Evolutionary conservation across 805 yeast genomes (phyloP).

Genomic region (Yamadazyma endophytica): DNA sequence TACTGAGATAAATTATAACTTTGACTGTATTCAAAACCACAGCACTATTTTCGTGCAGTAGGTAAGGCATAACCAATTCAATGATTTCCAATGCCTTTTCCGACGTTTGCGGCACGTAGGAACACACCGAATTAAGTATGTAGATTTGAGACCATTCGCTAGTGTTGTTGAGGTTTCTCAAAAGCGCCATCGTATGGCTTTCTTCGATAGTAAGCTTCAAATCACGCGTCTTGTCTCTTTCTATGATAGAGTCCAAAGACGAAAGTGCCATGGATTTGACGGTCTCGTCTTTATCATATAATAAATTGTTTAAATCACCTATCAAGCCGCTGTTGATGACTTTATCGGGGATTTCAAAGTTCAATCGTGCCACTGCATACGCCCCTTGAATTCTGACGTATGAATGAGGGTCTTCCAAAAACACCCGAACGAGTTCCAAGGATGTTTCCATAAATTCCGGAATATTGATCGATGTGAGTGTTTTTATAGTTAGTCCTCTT

Average conservation of each 20-base stretch:
- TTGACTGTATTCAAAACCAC: constrained; percentile 77
- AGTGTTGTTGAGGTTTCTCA: constrained; percentile 29
- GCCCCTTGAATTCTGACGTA: constrained; percentile 68
- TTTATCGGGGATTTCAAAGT: constrained; percentile 48
- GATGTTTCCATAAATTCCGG: constrained; percentile 48
- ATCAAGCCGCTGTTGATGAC: constrained; percentile 43
- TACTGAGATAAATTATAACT: constrained; percentile 64
- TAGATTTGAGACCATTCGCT: constrained; percentile 75
- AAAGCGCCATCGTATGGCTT: constrained; percentile 33
- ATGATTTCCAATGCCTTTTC: constrained; percentile 63
- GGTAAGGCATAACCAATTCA: constrained; percentile 60
- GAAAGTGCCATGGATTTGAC: constrained; percentile 74
- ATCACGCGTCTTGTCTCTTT: constrained; percentile 44
- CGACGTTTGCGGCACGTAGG: constrained; percentile 67
- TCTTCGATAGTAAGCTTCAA: constrained; percentile 46
- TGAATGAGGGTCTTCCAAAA: constrained; percentile 47
- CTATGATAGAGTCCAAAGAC: constrained; percentile 62
- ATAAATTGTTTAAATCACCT: constrained; percentile 44
- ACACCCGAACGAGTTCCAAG: constrained; percentile 30
- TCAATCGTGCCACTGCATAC: constrained; percentile 62
- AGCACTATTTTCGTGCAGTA: constrained; percentile 77
- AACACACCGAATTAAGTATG: constrained; percentile 59
- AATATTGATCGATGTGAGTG: constrained; percentile 57
- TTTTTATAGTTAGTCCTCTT: constrained; percentile 59
- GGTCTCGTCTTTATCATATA: constrained; percentile 53